These are phyloP conservation scores for Calvatia gigantea DNA, from an alignment of 768 basidiomycete genomes.

Conservation along the genomic window DNA sequence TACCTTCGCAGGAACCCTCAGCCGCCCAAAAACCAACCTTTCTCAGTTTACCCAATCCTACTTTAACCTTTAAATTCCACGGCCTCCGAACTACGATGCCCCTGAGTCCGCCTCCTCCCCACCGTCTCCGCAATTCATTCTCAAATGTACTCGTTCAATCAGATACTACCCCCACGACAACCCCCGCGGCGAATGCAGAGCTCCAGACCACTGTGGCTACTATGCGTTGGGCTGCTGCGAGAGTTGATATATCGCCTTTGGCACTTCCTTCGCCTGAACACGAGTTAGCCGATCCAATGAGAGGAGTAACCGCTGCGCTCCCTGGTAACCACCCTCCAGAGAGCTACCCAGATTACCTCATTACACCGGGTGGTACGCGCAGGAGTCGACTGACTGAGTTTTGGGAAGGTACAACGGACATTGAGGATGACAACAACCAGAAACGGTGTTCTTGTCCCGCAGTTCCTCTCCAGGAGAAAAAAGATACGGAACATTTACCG, in stretches of 20 bases:
- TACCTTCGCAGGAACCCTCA: background rate
- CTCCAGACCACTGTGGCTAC: constrained; percentile 72
- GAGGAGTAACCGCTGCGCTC: constrained; percentile 62
- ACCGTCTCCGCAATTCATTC: constrained; percentile 33
- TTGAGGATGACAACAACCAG: constrained; percentile 32
- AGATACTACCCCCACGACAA: constrained; percentile 16
- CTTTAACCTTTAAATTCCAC: constrained; percentile 19
- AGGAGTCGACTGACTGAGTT: constrained; percentile 63
- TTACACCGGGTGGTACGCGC: constrained; percentile 47
- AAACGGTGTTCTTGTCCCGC: constrained; percentile 15
- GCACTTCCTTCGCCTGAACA: constrained; percentile 88
- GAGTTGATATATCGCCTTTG: constrained; percentile 81
- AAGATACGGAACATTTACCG: constrained; percentile 1
- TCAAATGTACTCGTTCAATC: constrained; percentile 16
- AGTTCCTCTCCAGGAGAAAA: constrained; percentile 6
- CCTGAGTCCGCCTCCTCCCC: constrained; percentile 22
- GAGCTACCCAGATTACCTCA: constrained; percentile 25
- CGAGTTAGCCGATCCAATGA: constrained; percentile 89
- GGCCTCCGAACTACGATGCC: constrained; percentile 19
- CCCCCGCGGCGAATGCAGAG: constrained; percentile 38
- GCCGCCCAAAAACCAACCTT: background rate
- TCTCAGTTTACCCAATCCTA: background rate
- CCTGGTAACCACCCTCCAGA: constrained; percentile 54
- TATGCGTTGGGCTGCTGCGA: constrained; percentile 81
- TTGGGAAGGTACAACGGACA: constrained; percentile 75